Base-by-base conservation (phyloP, 345 rosid genomes). In the Arabidopsis suecica region DNA sequence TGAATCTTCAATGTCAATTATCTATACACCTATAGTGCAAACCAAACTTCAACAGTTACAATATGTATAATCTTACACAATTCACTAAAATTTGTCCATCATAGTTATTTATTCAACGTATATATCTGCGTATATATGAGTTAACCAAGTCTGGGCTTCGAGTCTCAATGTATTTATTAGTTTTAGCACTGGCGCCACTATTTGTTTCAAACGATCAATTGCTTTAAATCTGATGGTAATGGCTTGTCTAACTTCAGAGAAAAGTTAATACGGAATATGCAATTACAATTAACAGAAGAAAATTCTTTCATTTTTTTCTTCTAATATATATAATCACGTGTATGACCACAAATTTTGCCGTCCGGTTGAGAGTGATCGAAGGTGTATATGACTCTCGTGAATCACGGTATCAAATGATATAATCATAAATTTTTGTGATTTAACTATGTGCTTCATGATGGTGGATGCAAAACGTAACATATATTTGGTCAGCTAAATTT, bases 1-100 rank as follows among this genome's bases (percentile, higher is more conserved):
- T 38, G 61, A 58, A 65, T 57, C 25, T 66, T 65, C 49, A 45
- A n/a, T 74, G 33, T 50, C 61, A 74, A 25, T 74, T 6, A 50
- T 59, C 5, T 25, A 45, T 14, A 13, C 4, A 60, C 58, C 30
- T 28, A 28, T 28, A 28, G 33, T 42, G 62, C 6, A 28, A 69
- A 28, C 18, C 44, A 22, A 32, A 32, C 61, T 62, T 51, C 7
- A 12, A 61, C 30, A 51, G 54, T 63, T 73, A 33, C 42, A 16
- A 50, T 72, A 51, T 61, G 49, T 72, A 62, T 61, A 28, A 61
- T 28, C 53, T 7, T 45, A 54, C 37, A 22, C 32, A 14, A 53
- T n/a, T 40, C 16, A 37, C 20, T 11, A 49, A 7, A 20, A 65
- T 4, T 4, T 56, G 2, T 8, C 54, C 20, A 42, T 4, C 13